phyloP scores from a whole-genome alignment of 1,284 basidiomycete genomes.

The Marasmius oreades region DNA sequence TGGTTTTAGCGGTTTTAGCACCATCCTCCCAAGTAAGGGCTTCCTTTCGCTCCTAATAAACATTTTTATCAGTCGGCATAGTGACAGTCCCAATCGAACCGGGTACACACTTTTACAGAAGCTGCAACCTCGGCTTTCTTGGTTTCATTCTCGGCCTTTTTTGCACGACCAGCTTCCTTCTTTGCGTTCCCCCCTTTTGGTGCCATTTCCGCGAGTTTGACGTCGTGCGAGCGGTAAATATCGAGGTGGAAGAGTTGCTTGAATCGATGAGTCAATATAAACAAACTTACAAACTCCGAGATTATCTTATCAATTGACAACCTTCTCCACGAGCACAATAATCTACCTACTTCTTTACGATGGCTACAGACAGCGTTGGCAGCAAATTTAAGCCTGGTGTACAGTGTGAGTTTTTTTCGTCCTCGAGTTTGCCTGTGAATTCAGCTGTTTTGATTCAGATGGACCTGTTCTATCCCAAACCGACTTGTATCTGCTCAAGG shows the following conservation, averaged over 20 bases:
- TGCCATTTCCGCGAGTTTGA: slow-evolving; percentile 49
- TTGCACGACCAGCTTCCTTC: slow-evolving; percentile 84
- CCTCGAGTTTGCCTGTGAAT: neutral
- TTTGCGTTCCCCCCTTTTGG: slow-evolving; percentile 87
- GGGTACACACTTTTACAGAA: slow-evolving; percentile 49
- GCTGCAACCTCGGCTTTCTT: slow-evolving; percentile 65
- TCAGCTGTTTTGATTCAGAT: slow-evolving; percentile 43
- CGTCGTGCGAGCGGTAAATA: slow-evolving; percentile 7
- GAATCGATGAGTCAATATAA: neutral
- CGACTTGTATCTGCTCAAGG: slow-evolving; percentile 69
- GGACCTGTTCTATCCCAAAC: slow-evolving; percentile 73
- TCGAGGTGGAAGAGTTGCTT: slow-evolving; percentile 2
- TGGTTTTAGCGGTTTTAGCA: slow-evolving; percentile 57
- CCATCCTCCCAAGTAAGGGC: slow-evolving; percentile 75
- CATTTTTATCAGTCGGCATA: slow-evolving; percentile 2
- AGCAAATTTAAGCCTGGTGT: neutral
- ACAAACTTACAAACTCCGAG: no score
- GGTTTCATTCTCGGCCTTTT: slow-evolving; percentile 91
- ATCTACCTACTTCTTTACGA: neutral
- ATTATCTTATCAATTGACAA: neutral
- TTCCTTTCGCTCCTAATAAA: slow-evolving; percentile 68
- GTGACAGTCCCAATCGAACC: slow-evolving; percentile 4
- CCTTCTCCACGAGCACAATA: neutral
- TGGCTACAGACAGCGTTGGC: neutral
- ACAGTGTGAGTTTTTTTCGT: neutral